A percentile compares a stretch with the other conserved stretches of the same genome.
These are phyloP conservation scores for Trametes coccinea DNA, from an alignment of 768 basidiomycete species.

Conservation along the genomic window DNA sequence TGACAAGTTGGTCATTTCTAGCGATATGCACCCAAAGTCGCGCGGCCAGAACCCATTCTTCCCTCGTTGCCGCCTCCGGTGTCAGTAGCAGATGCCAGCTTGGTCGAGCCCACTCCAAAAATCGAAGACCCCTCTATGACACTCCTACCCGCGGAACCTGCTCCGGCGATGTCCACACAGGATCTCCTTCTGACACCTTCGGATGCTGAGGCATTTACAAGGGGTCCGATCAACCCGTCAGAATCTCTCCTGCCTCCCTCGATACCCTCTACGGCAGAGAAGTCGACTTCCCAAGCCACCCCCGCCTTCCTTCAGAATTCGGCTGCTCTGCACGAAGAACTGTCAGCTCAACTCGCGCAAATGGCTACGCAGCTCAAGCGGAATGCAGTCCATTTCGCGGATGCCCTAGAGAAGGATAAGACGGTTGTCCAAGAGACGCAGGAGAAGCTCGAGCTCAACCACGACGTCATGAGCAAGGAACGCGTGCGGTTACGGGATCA, in stretches of 20 bases:
- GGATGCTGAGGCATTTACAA: constrained; percentile 27
- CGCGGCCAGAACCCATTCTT: constrained; percentile 51
- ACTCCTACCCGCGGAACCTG: constrained; percentile 29
- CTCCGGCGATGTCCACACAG: constrained; percentile 30
- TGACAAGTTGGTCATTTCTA: constrained; percentile 24
- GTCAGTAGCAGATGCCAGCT: constrained; percentile 1
- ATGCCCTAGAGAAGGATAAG: constrained; percentile 72
- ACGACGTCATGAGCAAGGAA: constrained; percentile 66
- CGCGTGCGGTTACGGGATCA: constrained; percentile 50
- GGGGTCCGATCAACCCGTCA: constrained; percentile 28
- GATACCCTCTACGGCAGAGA: constrained; percentile 25
- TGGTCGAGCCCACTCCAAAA: constrained; percentile 24
- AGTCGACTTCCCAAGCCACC: constrained; percentile 3
- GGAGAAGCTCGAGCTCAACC: constrained; percentile 74
- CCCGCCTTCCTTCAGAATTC: constrained; percentile 54
- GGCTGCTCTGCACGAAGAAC: constrained; percentile 68
- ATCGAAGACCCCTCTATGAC: constrained; percentile 19
- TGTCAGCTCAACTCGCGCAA: constrained; percentile 69
- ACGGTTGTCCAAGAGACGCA: constrained; percentile 65
- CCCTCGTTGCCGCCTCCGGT: constrained; percentile 51
- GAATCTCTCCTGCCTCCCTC: constrained; percentile 32
- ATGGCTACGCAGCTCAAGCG: constrained; percentile 90
- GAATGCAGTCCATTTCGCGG: constrained; percentile 79
- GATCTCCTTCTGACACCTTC: constrained; percentile 45
- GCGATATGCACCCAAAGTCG: constrained; percentile 43